These are phyloP conservation scores for Penicillium paneum DNA, from an alignment of 2,329 filamentous ascomycete species.

Conservation along the genomic window DNA sequence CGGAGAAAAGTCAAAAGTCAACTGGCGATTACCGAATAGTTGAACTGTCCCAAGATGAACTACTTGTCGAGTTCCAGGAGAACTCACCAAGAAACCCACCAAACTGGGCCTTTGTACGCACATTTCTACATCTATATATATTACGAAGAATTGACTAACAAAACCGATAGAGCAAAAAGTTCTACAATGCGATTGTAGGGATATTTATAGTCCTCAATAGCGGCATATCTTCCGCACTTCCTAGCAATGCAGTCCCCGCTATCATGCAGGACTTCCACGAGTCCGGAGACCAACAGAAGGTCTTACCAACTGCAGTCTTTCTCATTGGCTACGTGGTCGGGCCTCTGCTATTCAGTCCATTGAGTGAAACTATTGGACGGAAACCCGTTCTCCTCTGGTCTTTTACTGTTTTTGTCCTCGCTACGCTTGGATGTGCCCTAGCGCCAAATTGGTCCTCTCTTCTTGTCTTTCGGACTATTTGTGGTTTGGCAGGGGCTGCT, in stretches of 20 bases:
- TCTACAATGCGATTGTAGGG: constrained; percentile 27
- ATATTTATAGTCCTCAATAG: constrained; percentile 37
- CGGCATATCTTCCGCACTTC: constrained; percentile 38
- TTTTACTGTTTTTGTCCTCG: constrained; percentile 45
- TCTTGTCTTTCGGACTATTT: constrained; percentile 44
- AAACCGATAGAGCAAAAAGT: constrained; percentile 23
- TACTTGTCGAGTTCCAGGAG: constrained; percentile 28
- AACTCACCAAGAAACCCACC: constrained; percentile 24
- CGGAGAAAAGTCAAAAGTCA: neutral
- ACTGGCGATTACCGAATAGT: constrained; percentile 20
- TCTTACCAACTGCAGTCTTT: constrained; percentile 37
- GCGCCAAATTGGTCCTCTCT: constrained; percentile 42
- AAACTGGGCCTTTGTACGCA: constrained; percentile 30
- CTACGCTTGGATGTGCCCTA: constrained; percentile 43
- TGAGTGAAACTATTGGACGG: constrained; percentile 44
- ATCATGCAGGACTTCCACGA: constrained; percentile 35
- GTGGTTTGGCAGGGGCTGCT: constrained; percentile 41
- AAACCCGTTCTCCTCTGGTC: constrained; percentile 48
- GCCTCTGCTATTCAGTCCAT: constrained; percentile 42
- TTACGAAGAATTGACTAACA: neutral
- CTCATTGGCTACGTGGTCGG: constrained; percentile 42
- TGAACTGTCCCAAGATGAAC: constrained; percentile 19
- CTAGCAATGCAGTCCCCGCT: constrained; percentile 38
- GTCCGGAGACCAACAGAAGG: constrained; percentile 29
- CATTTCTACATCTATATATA: neutral